Evolutionary conservation across 1,139 yeast genomes (phyloP).

Genomic region (Sugiyamaella pinicola): DNA sequence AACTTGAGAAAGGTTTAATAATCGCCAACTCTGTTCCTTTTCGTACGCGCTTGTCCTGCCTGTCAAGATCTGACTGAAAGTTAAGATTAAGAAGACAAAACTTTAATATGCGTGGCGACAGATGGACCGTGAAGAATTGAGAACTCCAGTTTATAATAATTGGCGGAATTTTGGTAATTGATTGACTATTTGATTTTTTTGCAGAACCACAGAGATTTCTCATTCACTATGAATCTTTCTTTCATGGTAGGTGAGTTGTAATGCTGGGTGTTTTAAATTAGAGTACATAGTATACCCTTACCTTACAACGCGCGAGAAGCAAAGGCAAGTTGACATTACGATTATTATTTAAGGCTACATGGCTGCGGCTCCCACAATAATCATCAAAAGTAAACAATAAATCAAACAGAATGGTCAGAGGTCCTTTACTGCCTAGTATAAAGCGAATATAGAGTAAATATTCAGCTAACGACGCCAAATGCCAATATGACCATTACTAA

Average conservation of each 20-base stretch:
- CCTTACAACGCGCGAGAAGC: too few species aligned
- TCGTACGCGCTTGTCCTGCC: conserved; percentile 11
- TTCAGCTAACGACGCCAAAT: too few species aligned
- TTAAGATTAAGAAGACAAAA: background rate
- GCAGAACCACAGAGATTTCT: background rate
- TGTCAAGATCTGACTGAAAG: background rate
- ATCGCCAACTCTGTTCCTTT: background rate
- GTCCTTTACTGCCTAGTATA: too few species aligned
- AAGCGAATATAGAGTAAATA: too few species aligned
- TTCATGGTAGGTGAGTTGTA: conserved; percentile 7
- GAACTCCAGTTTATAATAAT: too few species aligned
- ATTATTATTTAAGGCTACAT: too few species aligned
- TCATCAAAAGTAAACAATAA: too few species aligned
- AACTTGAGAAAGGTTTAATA: conserved; percentile 9
- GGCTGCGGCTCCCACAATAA: too few species aligned
- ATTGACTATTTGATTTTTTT: background rate
- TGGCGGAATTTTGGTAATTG: background rate
- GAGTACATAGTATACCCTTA: conserved; percentile 1
- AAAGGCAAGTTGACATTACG: too few species aligned
- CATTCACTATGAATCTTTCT: background rate
- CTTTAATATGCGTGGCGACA: background rate
- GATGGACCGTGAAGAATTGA: too few species aligned
- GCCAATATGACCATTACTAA: too few species aligned
- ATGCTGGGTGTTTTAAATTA: background rate
- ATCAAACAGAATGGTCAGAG: too few species aligned